Conservation (phyloP, 2,329 filamentous ascomycete species). For the Penicillium thymicola region DNA sequence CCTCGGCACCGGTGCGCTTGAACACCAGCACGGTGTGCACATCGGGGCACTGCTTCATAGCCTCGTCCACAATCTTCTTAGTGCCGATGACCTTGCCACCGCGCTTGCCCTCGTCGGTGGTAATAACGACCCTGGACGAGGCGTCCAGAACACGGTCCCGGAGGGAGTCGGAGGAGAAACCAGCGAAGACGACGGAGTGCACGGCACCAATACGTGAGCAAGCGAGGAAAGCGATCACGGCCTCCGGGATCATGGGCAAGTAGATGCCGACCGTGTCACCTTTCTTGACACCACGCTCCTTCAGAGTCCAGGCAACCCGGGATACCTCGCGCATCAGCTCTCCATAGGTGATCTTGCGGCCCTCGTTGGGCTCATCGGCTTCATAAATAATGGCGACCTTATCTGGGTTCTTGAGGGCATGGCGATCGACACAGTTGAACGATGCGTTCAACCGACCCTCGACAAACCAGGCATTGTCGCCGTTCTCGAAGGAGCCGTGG, state of each 20-base stretch:
- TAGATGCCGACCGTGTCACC: constrained; percentile 97
- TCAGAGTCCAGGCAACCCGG: constrained; percentile 79
- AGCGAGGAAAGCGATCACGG: constrained; percentile 84
- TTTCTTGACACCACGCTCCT: constrained; percentile 94
- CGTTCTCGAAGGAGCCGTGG: constrained; percentile 69
- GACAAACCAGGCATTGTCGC: constrained; percentile 91
- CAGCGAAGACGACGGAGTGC: constrained; percentile 96
- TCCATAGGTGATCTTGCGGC: constrained; percentile 85
- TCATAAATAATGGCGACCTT: constrained; percentile 98
- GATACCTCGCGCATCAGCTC: constrained; percentile 93
- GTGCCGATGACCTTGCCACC: constrained; percentile 96
- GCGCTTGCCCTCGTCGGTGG: constrained; percentile 94
- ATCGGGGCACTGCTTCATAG: constrained; percentile 90
- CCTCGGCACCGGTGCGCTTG: constrained; percentile 89
- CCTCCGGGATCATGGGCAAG: constrained; percentile 98
- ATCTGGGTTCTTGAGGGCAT: constrained; percentile 91
- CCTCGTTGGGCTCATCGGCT: constrained; percentile 83
- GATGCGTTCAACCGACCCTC: constrained; percentile 93
- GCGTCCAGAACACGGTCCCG: constrained; percentile 93
- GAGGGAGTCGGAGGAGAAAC: constrained; percentile 94
- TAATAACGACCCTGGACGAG: constrained; percentile 89
- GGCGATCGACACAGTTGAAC: constrained; percentile 95
- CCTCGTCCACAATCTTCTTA: constrained; percentile 99
- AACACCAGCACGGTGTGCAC: constrained; percentile 84
- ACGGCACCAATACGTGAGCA: constrained; percentile 90